Evolutionary conservation across 306 rosid genomes (phyloP).

Genomic region (Astragalus membranaceus): DNA sequence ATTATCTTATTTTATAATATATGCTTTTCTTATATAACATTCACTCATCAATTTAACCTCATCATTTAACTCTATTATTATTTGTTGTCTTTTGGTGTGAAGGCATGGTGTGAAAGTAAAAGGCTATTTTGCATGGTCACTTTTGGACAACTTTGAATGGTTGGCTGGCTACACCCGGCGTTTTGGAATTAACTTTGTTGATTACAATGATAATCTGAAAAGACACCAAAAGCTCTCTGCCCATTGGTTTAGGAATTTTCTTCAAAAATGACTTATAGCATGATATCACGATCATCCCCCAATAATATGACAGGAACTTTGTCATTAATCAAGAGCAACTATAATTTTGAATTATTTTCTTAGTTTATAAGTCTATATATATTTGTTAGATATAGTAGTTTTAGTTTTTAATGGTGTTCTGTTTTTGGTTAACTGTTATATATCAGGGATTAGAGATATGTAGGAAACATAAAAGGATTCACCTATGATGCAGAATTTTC

Average conservation of each 20-base stretch:
- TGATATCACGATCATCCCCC: neutral
- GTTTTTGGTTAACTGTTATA: neutral
- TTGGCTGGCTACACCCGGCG: conserved; percentile 31
- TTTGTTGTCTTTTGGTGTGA: neutral
- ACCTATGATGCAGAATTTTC: too few relatives aligned
- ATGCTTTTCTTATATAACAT: too few relatives aligned
- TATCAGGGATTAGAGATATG: too few relatives aligned
- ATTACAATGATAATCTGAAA: conserved; percentile 37
- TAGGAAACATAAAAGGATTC: too few relatives aligned
- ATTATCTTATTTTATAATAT: neutral
- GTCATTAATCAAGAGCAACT: neutral
- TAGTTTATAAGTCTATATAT: too few relatives aligned
- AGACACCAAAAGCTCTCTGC: conserved; percentile 51
- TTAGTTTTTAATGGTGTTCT: neutral
- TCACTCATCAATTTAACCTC: neutral
- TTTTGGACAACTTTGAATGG: conserved; percentile 62
- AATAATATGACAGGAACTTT: neutral
- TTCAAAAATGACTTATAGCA: neutral
- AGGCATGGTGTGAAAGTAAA: conserved; percentile 44
- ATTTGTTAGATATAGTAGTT: neutral
- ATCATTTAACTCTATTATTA: neutral
- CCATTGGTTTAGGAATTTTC: conserved; percentile 47
- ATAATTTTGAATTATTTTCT: neutral
- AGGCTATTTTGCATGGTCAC: conserved; percentile 64
- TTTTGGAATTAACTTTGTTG: conserved; percentile 46